Conservation (phyloP, 257 asterid species). For the Nicotiana noctiflora region DNA sequence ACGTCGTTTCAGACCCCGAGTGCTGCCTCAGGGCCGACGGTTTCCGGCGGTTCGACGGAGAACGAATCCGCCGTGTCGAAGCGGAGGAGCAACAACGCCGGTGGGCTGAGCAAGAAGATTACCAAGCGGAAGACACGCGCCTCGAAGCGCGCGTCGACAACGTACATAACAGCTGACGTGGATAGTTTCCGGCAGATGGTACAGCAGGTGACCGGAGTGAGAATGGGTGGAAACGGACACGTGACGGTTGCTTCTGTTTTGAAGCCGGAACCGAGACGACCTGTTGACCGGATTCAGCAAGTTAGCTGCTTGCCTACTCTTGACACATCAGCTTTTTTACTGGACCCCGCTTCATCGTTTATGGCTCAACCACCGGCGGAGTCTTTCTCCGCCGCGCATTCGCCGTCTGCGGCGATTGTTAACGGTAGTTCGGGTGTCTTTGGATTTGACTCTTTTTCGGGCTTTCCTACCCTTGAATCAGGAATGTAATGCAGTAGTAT, state of each 20-base stretch:
- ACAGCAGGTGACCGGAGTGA: constrained; percentile 84
- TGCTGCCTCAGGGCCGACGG: constrained; percentile 19
- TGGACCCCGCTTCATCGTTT: constrained; percentile 24
- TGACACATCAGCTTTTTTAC: constrained; percentile 51
- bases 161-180: constrained; percentile 80
- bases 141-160: constrained; percentile 63
- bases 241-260: constrained; percentile 29
- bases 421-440: constrained; percentile 14
- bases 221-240: constrained; percentile 23
- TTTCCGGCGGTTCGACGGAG: constrained; percentile 54
- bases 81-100: constrained; percentile 22
- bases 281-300: constrained; percentile 23
- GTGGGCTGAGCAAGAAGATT: constrained; percentile 33
- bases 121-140: constrained; percentile 74
- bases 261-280: constrained; percentile 65
- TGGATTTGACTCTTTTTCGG: constrained; percentile 45
- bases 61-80: constrained; percentile 37
- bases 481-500: constrained; percentile 24
- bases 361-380: constrained; percentile 2
- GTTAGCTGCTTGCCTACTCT: constrained; percentile 35
- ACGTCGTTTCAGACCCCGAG: constrained; percentile 17
- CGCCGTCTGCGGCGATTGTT: not conserved
- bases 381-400: not conserved
- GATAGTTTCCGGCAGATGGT: constrained; percentile 93
- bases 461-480: constrained; percentile 91